phyloP scores from a whole-genome alignment of 2,329 filamentous ascomycete species.

The Zymoseptoria ardabiliae region DNA sequence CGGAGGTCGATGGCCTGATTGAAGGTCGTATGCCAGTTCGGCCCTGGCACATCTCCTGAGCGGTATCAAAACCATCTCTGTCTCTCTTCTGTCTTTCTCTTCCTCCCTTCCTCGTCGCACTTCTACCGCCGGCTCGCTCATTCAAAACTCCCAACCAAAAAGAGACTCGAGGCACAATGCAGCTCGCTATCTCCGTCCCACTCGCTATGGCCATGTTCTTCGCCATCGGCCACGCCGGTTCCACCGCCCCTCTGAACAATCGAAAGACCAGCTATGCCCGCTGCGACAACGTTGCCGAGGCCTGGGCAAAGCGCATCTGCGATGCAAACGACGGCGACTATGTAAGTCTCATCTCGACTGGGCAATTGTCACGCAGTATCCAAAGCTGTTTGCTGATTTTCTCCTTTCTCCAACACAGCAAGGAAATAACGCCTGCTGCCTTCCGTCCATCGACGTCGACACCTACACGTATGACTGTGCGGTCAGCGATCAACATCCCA shows the following conservation, averaged over 20 bases:
- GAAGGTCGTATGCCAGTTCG: background rate
- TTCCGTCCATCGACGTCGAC: background rate
- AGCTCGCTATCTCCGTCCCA: background rate
- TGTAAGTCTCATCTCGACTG: background rate
- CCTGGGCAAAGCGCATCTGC: background rate
- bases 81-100: background rate
- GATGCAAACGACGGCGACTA: background rate
- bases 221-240: background rate
- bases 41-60: background rate
- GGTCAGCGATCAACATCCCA: background rate
- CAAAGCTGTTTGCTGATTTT: background rate
- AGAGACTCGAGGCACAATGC: background rate
- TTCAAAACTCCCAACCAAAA: background rate
- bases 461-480: background rate
- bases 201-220: background rate
- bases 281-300: background rate
- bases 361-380: background rate
- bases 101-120: background rate
- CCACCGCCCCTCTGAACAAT: background rate
- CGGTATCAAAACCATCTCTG: background rate
- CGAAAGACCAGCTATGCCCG: background rate
- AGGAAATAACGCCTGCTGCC: background rate
- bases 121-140: background rate
- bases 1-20: background rate
- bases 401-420: background rate